Conservation (phyloP, 2,329 filamentous ascomycete species). For the Epicoccum sorghinum region DNA sequence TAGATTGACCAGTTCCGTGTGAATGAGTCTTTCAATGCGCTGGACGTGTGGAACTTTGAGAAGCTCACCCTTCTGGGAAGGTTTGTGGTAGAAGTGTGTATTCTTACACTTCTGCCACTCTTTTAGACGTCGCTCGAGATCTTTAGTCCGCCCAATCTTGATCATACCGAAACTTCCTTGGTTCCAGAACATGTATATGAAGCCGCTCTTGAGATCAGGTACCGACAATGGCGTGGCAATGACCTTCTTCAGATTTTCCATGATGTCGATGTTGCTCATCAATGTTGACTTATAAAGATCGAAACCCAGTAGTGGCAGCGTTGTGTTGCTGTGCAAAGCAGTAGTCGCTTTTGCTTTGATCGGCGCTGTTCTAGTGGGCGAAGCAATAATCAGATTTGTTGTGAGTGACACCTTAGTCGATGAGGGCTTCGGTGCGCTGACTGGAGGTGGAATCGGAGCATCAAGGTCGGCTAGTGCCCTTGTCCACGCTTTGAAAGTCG, state of each 20-base stretch:
- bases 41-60: conserved; percentile 79
- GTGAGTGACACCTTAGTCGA: no score
- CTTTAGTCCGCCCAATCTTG: conserved; percentile 22
- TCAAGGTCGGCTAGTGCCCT: no score
- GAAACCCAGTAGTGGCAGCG: no score
- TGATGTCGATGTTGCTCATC: no score
- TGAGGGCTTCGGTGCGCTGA: no score
- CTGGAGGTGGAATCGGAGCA: no score
- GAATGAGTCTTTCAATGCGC: conserved; percentile 83
- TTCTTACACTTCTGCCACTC: conserved; percentile 22
- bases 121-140: conserved; percentile 15
- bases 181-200: conserved; percentile 25
- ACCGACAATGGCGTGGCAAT: not conserved
- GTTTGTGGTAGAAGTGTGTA: conserved; percentile 10
- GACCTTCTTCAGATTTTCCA: not conserved
- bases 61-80: conserved; percentile 15
- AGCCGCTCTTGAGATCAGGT: not conserved
- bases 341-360: no score
- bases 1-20: conserved; percentile 73
- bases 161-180: conserved; percentile 16
- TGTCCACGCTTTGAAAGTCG: no score
- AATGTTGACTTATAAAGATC: no score
- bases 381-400: no score
- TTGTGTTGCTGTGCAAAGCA: no score
- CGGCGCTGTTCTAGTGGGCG: no score